Conservation (phyloP, 306 rosid species). For the Vigna mungo region DNA sequence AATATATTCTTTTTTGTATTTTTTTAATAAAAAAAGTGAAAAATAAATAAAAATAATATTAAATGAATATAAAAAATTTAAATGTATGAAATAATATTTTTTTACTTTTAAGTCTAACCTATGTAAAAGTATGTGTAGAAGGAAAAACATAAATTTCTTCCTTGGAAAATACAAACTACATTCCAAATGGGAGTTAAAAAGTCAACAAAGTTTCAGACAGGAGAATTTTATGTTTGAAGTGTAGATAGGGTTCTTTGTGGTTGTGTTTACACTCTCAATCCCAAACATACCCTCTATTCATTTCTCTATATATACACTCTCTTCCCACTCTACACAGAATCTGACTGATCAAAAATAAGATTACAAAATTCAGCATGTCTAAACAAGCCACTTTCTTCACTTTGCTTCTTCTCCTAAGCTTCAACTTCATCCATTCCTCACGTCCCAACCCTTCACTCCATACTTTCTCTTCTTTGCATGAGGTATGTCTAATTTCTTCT, state of each 20-base stretch:
- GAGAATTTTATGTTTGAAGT: slow-evolving; percentile 39
- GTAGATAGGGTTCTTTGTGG: slow-evolving; percentile 9
- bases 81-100: too few species aligned
- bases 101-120: too few species aligned
- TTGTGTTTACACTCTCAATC: slow-evolving; percentile 24
- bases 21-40: too few species aligned
- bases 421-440: slow-evolving; percentile 46
- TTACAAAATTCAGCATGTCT: slow-evolving; percentile 46
- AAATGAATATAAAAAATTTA: too few species aligned
- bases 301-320: slow-evolving; percentile 33
- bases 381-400: slow-evolving; percentile 57
- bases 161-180: background rate
- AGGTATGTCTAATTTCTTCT: slow-evolving; percentile 39
- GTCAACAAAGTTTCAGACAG: slow-evolving; percentile 38
- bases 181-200: slow-evolving; percentile 1
- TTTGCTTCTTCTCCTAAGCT: slow-evolving; percentile 59
- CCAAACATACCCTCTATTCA: background rate
- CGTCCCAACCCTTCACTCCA: slow-evolving; percentile 47
- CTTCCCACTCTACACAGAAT: slow-evolving; percentile 29
- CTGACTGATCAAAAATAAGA: background rate
- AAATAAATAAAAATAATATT: too few species aligned
- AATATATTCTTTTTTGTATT: too few species aligned
- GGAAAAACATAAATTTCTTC: background rate
- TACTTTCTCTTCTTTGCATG: slow-evolving; percentile 31
- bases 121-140: background rate